Evolutionary conservation across 345 rosid species (phyloP), one percentile per base, ranked within the genome.

Genomic region (Salix viminalis): DNA sequence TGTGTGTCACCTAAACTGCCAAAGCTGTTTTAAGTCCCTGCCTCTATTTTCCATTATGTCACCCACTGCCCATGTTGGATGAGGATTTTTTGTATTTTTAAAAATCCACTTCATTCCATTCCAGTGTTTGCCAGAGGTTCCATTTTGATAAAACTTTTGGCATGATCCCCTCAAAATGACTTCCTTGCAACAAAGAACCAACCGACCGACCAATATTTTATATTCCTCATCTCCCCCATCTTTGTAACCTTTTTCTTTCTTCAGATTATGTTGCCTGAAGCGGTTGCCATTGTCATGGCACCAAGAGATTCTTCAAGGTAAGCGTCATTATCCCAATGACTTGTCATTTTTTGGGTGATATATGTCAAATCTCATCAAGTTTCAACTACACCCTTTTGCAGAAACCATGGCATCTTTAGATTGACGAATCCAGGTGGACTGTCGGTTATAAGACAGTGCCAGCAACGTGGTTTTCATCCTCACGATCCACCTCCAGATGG

Each of bases 261-360:
- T 67, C 88, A 93, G 98, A 93, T 93, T 66, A 96, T 96, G 99
- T 77, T 93, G 85, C 99, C 99, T 0, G 97, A 93, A 91, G 71
- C 98, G 46, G 97, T 93, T 70, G 99, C 99, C n/a, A 91, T 93
- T n/a, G 99, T 92, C 65, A 93, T 93, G 99, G 97, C 99, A 15
- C 98, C 98, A 65, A 87, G 76, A 81, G 99, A 92, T 84, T 46
- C 88, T 56, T 79, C 93, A 42, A 93, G 92, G 97, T 92, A 74
- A 72, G 84, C 69, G 4, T 41, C 23, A 69, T 69, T 15, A 5
- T 37, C 23, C 1, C 9, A 6, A 30, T 36, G 42, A 30, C 8
- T 6, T 37, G 39, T 30, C 21, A 42, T 13, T 18, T 9, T 54
- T 64, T 44, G 44, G 50, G 46, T 46, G 7, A 36, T 30, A 9